Base-by-base conservation (phyloP, 2,329 filamentous ascomycete species). In the Stachybotrys echinatus region DNA sequence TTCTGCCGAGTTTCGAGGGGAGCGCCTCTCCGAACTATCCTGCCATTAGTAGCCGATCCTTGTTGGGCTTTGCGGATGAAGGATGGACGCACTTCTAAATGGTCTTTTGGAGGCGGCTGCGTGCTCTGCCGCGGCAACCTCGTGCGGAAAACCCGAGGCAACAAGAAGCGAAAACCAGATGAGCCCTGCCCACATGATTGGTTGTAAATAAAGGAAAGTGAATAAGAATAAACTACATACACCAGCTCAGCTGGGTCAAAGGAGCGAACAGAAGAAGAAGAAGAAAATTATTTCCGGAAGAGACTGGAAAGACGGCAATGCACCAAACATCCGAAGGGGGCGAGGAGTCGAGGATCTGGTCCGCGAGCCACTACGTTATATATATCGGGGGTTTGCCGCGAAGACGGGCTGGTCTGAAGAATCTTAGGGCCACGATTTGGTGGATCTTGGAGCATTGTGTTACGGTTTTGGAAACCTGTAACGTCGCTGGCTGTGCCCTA, bases 1-100 rank as follows among this genome's bases (percentile, higher is more conserved):
- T 59, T 61, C 39, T 55, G 56, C 45, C 56, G 49, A 2, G 23
- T 42, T 4, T 48, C 17, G 6, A 56, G 27, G 18, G 55, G 48
- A 12, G 42, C 42, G 23, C 45, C 22, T 52, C 51, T 34, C 38
- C 50, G 42, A 20, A 56, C 53, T 58, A 53, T 47, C 12, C 23
- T 12, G 14, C 14, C 19, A 5, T 42, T 42, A 42, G 40, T n/a
- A n/a, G n/a, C n/a, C n/a, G 27, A 14, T 5, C 27, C 27, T 34
- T 34, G 5, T 34, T 34, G 10, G 14, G 27, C 27, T 34, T n/a
- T n/a, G n/a, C n/a, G n/a, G n/a, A n/a, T n/a, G n/a, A n/a, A 34
- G 27, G 10, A 34, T 5, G 10, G 14, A 34, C 27, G 10, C 5
- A 34, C 27, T 34, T 34, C 10, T 34, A 14, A 34, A 34, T 3